A percentile compares a stretch with the other conserved stretches of the same genome.
These are phyloP conservation scores for Aspergillus sp. DNA, from an alignment of 2,329 filamentous ascomycete genomes.

Conservation along the genomic window DNA sequence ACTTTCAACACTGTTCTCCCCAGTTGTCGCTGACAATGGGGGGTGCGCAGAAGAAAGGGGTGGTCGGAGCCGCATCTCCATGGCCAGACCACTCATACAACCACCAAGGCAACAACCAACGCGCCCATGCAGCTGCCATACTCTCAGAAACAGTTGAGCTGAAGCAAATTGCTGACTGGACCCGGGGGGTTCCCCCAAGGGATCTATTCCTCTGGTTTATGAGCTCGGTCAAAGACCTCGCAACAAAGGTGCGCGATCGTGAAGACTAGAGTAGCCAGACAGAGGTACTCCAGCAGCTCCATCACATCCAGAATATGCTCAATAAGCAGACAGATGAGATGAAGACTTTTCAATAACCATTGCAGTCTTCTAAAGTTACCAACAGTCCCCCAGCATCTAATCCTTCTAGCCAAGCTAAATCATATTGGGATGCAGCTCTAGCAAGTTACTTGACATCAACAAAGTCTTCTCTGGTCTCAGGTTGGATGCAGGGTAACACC, in stretches of 20 bases:
- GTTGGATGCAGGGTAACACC: neutral
- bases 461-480: neutral
- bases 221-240: neutral
- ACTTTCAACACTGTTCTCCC: neutral
- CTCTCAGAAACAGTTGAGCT: neutral
- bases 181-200: neutral
- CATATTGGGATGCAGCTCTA: neutral
- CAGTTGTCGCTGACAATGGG: neutral
- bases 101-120: too few species aligned
- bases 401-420: neutral
- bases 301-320: neutral
- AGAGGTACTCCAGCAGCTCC: neutral
- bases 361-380: neutral
- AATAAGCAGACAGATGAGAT: neutral
- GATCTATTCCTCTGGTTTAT: neutral
- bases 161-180: neutral
- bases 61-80: neutral
- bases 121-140: too few species aligned
- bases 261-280: neutral
- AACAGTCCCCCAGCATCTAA: neutral
- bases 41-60: neutral
- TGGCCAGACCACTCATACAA: neutral
- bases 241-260: neutral
- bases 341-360: neutral
- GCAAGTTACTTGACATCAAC: neutral